Conservation (phyloP, 176 grass and related monocot species). For the Bothriochloa decipiens region DNA sequence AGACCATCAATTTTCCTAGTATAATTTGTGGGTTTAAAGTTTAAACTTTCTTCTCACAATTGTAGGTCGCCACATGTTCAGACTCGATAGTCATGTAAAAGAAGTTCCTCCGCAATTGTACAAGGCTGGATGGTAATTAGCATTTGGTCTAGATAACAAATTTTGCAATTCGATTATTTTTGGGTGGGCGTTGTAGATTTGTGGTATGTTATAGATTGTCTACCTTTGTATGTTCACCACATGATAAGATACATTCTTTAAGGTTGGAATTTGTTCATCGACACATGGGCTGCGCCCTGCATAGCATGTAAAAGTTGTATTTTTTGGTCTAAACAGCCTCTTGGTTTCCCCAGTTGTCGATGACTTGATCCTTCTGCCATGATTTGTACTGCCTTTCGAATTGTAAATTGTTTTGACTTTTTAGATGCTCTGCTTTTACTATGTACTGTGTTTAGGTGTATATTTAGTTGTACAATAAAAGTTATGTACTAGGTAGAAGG, state of each 20-base stretch:
- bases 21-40: neutral
- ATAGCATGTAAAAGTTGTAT: constrained; percentile 16
- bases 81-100: constrained; percentile 36
- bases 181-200: constrained; percentile 34
- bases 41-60: constrained; percentile 10
- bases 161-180: constrained; percentile 40
- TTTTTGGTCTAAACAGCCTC: constrained; percentile 31
- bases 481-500: too few species aligned
- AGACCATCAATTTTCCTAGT: neutral
- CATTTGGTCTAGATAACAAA: constrained; percentile 39
- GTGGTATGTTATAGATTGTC: constrained; percentile 21
- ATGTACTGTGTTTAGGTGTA: too few species aligned
- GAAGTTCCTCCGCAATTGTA: constrained; percentile 29
- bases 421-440: neutral
- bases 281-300: neutral
- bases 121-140: constrained; percentile 30
- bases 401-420: neutral
- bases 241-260: constrained; percentile 34
- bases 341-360: neutral
- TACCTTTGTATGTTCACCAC: constrained; percentile 30
- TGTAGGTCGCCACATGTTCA: constrained; percentile 42
- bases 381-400: neutral
- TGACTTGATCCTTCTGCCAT: neutral
- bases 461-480: too few species aligned
- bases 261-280: constrained; percentile 18